phyloP scores from a whole-genome alignment of 2,329 filamentous ascomycete species.

The Xylariales sp. region DNA sequence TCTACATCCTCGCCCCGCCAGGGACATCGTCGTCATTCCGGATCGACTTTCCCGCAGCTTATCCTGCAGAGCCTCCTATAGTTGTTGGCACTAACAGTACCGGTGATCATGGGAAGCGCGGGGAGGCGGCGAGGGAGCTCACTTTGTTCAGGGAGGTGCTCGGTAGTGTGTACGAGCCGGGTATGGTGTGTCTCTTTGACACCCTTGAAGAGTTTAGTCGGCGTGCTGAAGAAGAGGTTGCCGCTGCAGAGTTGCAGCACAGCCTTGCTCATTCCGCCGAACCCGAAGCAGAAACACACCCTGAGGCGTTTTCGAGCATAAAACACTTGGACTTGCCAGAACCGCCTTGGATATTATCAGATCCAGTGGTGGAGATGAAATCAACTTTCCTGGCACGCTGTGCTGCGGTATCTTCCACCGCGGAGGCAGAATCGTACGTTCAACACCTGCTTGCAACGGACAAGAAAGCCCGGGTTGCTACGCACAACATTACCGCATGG shows the following conservation, averaged over 20 bases:
- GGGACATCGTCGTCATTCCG: slow-evolving; percentile 52
- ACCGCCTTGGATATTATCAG: slow-evolving; percentile 69
- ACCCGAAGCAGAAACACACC: slow-evolving; percentile 8
- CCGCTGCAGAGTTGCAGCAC: slow-evolving; percentile 16
- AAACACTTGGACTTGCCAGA: slow-evolving; percentile 20
- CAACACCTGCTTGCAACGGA: slow-evolving; percentile 75
- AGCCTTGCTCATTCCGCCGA: slow-evolving; percentile 19
- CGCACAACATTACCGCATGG: slow-evolving; percentile 96
- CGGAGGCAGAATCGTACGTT: slow-evolving; percentile 67
- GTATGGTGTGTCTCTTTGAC: slow-evolving; percentile 84
- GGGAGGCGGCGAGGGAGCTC: slow-evolving; percentile 69
- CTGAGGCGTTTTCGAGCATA: neutral
- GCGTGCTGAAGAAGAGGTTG: slow-evolving; percentile 27
- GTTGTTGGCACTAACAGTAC: slow-evolving; percentile 78
- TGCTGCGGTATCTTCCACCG: slow-evolving; percentile 63
- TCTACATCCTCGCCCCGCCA: slow-evolving; percentile 65
- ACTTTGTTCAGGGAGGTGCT: slow-evolving; percentile 65
- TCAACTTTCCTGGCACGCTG: slow-evolving; percentile 83
- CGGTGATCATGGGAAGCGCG: slow-evolving; percentile 61
- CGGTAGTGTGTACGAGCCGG: slow-evolving; percentile 62
- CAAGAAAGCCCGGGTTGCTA: slow-evolving; percentile 78
- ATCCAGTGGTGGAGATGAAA: slow-evolving; percentile 73
- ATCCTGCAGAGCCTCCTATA: slow-evolving; percentile 69
- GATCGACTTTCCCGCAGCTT: slow-evolving; percentile 66
- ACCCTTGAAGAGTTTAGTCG: slow-evolving; percentile 71